These are phyloP conservation scores for Hansenula lynferdii DNA, from an alignment of 1,139 yeast genomes.

Conservation along the genomic window DNA sequence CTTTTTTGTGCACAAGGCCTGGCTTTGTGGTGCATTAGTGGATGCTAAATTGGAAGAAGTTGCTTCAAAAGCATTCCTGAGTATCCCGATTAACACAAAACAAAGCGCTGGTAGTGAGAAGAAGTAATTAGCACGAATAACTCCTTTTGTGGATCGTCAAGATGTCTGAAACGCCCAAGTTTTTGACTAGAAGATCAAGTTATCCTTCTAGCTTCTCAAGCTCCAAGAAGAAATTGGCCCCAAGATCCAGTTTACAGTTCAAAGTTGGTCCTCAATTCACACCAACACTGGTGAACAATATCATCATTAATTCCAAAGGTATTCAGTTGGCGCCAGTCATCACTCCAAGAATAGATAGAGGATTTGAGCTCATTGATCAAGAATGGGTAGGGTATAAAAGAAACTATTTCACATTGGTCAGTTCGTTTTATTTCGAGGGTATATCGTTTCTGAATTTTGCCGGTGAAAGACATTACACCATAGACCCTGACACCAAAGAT, in stretches of 20 bases:
- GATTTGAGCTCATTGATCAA: slow-evolving; percentile 48
- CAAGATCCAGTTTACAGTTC: slow-evolving; percentile 59
- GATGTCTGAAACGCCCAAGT: not conserved
- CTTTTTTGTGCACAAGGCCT: not conserved
- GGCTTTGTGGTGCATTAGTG: not conserved
- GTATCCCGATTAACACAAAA: slow-evolving; percentile 1
- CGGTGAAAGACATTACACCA: slow-evolving; percentile 23
- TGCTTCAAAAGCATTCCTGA: not conserved
- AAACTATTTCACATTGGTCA: slow-evolving; percentile 59
- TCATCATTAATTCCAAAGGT: slow-evolving; percentile 28
- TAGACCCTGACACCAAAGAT: slow-evolving; percentile 19
- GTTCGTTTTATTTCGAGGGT: slow-evolving; percentile 36
- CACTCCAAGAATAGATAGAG: slow-evolving; percentile 58
- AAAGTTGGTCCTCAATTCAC: slow-evolving; percentile 62
- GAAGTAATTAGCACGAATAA: too few species aligned
- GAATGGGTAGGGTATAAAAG: slow-evolving; percentile 70
- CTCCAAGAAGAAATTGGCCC: slow-evolving; percentile 42
- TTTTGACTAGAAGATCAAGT: not conserved
- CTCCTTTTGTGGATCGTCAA: not conserved
- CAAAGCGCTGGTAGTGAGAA: too few species aligned
- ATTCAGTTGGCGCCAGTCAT: slow-evolving; percentile 35
- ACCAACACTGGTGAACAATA: slow-evolving; percentile 27
- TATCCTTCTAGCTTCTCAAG: not conserved
- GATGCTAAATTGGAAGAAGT: not conserved
- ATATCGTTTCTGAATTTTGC: slow-evolving; percentile 26